Conservation (phyloP, 257 asterid species). For the Hygrophila difformis region DNA sequence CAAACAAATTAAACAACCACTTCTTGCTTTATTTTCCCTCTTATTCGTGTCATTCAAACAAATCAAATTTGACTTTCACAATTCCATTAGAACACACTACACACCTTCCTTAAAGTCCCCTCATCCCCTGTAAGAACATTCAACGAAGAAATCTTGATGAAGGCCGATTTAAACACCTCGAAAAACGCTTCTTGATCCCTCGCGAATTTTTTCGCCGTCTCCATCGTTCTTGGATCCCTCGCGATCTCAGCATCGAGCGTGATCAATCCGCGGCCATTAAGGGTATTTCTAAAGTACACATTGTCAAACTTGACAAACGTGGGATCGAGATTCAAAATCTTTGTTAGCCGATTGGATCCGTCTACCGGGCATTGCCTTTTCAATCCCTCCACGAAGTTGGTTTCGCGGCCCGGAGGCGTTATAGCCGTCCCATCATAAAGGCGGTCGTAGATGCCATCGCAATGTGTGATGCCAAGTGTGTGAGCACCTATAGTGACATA, state of each 20-base stretch:
- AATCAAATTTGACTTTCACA: too few species aligned
- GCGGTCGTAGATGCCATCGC: slow-evolving; percentile 18
- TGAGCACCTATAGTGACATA: too few species aligned
- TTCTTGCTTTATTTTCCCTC: too few species aligned
- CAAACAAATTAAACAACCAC: too few species aligned
- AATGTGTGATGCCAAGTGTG: slow-evolving; percentile 29
- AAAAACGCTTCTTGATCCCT: slow-evolving; percentile 21
- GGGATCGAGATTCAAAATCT: slow-evolving; percentile 15
- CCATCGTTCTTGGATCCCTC: slow-evolving; percentile 17
- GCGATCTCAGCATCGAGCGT: slow-evolving; percentile 29
- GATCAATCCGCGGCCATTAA: slow-evolving; percentile 24
- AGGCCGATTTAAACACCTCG: slow-evolving; percentile 25
- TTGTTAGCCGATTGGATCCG: slow-evolving; percentile 10
- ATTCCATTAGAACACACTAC: slow-evolving; percentile 21
- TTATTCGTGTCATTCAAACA: too few species aligned
- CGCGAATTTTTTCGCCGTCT: slow-evolving; percentile 19
- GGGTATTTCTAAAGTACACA: slow-evolving; percentile 19
- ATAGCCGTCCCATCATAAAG: slow-evolving; percentile 10
- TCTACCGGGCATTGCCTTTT: slow-evolving; percentile 20
- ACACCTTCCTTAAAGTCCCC: slow-evolving; percentile 22
- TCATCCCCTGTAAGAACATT: slow-evolving; percentile 24
- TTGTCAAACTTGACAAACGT: slow-evolving; percentile 25
- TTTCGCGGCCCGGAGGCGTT: slow-evolving; percentile 5
- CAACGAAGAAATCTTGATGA: slow-evolving; percentile 25
- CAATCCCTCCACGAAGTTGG: slow-evolving; percentile 5